Evolutionary conservation across 2,329 filamentous ascomycete genomes (phyloP).

Genomic region (Pseudocercospora cruenta): DNA sequence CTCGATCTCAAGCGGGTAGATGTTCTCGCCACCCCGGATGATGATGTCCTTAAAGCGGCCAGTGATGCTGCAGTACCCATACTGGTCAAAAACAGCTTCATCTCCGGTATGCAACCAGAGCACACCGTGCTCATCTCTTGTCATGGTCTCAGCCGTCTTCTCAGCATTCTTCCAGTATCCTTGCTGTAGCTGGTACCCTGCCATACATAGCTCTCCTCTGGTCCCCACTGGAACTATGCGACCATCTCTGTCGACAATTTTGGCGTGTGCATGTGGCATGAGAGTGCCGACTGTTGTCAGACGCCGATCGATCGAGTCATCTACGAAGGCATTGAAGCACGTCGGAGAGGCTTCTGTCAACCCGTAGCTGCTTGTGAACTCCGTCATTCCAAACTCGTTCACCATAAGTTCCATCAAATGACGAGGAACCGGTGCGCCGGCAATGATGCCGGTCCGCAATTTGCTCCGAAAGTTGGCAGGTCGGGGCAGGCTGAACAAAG

Average conservation of each 20-base stretch:
- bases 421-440: conserved; percentile 74
- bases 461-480: conserved; percentile 49
- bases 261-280: conserved; percentile 73
- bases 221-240: conserved; percentile 67
- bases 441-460: conserved; percentile 76
- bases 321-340: conserved; percentile 78
- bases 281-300: conserved; percentile 76
- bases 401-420: conserved; percentile 75
- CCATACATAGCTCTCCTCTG: conserved; percentile 74
- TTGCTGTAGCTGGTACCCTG: conserved; percentile 73
- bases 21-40: conserved; percentile 67
- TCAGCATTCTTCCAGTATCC: conserved; percentile 68
- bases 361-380: conserved; percentile 62
- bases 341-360: conserved; percentile 79
- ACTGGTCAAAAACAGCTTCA: conserved; percentile 53
- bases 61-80: conserved; percentile 42
- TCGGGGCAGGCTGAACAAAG: conserved; percentile 56
- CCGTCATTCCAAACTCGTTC: conserved; percentile 73
- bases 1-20: conserved; percentile 47
- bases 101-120: conserved; percentile 70
- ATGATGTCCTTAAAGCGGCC: conserved; percentile 41
- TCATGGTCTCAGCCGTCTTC: conserved; percentile 73
- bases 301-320: conserved; percentile 67
- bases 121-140: conserved; percentile 50
- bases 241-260: conserved; percentile 73